Evolutionary conservation across 2,329 filamentous ascomycete species (phyloP).

Genomic region (Colletotrichum gigasporum): DNA sequence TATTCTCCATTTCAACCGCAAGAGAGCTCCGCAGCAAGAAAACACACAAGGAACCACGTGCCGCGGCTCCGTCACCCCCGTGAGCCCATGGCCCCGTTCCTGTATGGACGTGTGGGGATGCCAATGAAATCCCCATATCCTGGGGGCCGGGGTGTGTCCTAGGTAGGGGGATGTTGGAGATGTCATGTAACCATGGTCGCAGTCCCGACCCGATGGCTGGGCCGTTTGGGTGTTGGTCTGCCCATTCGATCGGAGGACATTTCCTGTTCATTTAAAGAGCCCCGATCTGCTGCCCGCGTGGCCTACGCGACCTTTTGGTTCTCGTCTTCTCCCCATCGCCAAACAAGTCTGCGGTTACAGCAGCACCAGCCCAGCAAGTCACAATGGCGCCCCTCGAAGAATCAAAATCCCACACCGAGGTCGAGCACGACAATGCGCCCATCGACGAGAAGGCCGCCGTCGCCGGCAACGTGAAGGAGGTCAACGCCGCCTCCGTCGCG

Average conservation of each 20-base stretch:
- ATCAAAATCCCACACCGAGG: constrained; percentile 12
- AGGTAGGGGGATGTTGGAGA: constrained; percentile 13
- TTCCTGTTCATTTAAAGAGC: neutral
- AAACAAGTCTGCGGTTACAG: neutral
- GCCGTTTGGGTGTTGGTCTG: neutral
- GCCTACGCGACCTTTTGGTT: neutral
- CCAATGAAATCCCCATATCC: constrained; percentile 1
- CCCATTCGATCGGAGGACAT: neutral
- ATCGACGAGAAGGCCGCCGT: constrained; percentile 16
- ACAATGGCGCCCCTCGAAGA: constrained; percentile 25
- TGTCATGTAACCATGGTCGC: constrained; percentile 23
- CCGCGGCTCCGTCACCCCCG: constrained; percentile 25
- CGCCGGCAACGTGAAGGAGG: constrained; percentile 40
- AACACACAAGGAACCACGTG: constrained; percentile 10
- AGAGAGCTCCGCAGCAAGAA: neutral
- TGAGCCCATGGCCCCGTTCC: constrained; percentile 1
- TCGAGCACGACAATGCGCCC: constrained; percentile 26
- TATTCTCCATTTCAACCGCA: neutral
- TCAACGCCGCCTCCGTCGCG: constrained; percentile 47
- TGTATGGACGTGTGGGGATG: constrained; percentile 16
- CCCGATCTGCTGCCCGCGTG: neutral
- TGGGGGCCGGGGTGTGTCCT: neutral
- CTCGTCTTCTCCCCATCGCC: neutral
- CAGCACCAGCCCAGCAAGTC: neutral
- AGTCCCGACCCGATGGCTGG: constrained; percentile 19